Evolutionary conservation across 805 yeast genomes (phyloP), one percentile per base, ranked within the genome.

Genomic region (Pichia nakasei): DNA sequence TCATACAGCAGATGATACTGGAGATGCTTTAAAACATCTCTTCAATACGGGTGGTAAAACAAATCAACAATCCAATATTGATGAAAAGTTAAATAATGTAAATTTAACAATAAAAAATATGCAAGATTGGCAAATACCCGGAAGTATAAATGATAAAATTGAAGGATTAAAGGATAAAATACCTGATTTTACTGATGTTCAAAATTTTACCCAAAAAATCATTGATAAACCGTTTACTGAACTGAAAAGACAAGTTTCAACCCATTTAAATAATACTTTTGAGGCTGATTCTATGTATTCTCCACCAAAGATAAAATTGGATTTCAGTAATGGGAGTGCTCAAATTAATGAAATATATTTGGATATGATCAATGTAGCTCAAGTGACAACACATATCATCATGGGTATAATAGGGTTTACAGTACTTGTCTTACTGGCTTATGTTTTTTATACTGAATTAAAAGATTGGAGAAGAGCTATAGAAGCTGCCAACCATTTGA

Each of bases 151-250:
- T 50, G 58, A 59, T 2, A 75, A 78, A 24, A 66, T 93, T 17
- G 73, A 74, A 3, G 49, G 55, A 0, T 60, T 88, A 35, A 64
- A 73, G 19, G 61, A 64, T 0, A 66, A 75, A 2, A 63, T 83
- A 0, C 95, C 94, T 0, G 73, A 76, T 48, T 86, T 86, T 58
- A 75, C 73, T 3, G 69, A 72, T 8, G 80, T 86, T 3, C 73
- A 78, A 54, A 75, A 78, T 46, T 70, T 72, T 19, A 78, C 93
- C 0, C 69, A 76, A 36, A 44, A 56, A 0, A 52, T 79, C 34
- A 70, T 91, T 9, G 62, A 72, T 3, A 55, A 52, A 2, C 96
- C 96, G 0, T 85, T 87, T 54, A 68, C 69, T 1, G 46, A 55
- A 12, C 59, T 83, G 2, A 66, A 70, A 35, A 48, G 56, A 1